Percentiles rank a stretch among this genome's conserved stretches.
Conservation (phyloP, 257 asterid genomes). For the Scutellaria minor region DNA sequence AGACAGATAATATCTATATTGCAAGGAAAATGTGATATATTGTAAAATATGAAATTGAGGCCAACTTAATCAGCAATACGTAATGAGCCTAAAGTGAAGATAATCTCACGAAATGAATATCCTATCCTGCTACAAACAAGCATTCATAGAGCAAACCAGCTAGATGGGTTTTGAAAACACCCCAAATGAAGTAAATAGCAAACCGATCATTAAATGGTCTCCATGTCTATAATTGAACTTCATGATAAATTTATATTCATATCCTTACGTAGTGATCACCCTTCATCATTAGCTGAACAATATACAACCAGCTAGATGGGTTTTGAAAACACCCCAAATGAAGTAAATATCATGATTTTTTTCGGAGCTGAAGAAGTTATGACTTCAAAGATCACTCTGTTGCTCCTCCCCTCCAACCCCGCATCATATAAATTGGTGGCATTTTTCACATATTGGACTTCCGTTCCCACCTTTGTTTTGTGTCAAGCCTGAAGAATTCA, state of each 20-base stretch:
- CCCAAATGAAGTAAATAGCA: no score
- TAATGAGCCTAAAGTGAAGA: not conserved
- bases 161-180: no score
- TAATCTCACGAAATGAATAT: not conserved
- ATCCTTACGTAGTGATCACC: slow-evolving; percentile 13
- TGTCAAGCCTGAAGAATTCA: slow-evolving; percentile 60
- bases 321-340: not conserved
- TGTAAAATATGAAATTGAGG: no score
- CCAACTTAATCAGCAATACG: no score
- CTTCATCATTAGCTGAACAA: slow-evolving; percentile 5
- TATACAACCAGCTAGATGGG: not conserved
- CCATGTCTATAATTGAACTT: not conserved
- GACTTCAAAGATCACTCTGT: slow-evolving; percentile 1
- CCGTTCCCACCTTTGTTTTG: slow-evolving; percentile 88
- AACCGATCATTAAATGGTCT: no score
- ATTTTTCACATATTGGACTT: slow-evolving; percentile 78
- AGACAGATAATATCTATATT: no score
- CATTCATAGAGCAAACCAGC: no score
- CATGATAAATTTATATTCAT: not conserved
- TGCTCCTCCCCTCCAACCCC: not conserved
- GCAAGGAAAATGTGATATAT: no score
- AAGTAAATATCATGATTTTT: not conserved
- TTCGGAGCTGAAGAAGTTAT: no score
- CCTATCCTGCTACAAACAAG: not conserved
- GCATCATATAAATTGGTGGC: not conserved